Percentiles rank a stretch among this genome's conserved stretches.
phyloP scores from a whole-genome alignment of 768 basidiomycete genomes.

The Hypholoma sublateritium region DNA sequence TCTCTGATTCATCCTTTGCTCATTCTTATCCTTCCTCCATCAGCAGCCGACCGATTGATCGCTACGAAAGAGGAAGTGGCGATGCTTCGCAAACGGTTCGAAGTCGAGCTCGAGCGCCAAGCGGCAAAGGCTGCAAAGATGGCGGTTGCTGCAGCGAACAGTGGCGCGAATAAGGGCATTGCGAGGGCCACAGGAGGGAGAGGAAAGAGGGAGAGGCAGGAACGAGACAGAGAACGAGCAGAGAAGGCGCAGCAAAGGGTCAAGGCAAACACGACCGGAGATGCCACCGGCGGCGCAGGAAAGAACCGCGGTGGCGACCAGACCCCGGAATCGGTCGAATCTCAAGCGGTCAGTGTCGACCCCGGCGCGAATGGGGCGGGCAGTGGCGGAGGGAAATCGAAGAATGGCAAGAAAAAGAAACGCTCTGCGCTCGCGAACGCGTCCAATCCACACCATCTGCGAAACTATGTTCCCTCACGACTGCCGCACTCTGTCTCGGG shows the following conservation, averaged over 20 bases:
- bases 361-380: background rate
- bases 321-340: slow-evolving; percentile 38
- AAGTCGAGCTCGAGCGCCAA: slow-evolving; percentile 71
- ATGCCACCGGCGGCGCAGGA: background rate
- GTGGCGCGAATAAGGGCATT: background rate
- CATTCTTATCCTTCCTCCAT: background rate
- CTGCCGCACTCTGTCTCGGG: slow-evolving; percentile 46
- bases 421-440: slow-evolving; percentile 88
- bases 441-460: slow-evolving; percentile 92
- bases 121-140: slow-evolving; percentile 61
- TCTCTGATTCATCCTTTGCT: background rate
- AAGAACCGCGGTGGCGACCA: slow-evolving; percentile 29
- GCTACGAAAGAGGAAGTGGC: slow-evolving; percentile 71
- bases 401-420: slow-evolving; percentile 85
- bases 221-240: slow-evolving; percentile 20
- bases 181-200: slow-evolving; percentile 16
- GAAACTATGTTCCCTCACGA: slow-evolving; percentile 90
- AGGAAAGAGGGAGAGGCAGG: slow-evolving; percentile 25
- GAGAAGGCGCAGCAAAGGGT: slow-evolving; percentile 39
- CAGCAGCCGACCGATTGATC: slow-evolving; percentile 72
- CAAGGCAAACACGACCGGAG: slow-evolving; percentile 19
- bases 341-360: slow-evolving; percentile 18
- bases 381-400: slow-evolving; percentile 24
- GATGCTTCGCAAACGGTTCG: slow-evolving; percentile 64
- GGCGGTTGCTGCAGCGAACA: slow-evolving; percentile 34